phyloP scores from a whole-genome alignment of 2,329 filamentous ascomycete species.

The Neonectria magnoliae region DNA sequence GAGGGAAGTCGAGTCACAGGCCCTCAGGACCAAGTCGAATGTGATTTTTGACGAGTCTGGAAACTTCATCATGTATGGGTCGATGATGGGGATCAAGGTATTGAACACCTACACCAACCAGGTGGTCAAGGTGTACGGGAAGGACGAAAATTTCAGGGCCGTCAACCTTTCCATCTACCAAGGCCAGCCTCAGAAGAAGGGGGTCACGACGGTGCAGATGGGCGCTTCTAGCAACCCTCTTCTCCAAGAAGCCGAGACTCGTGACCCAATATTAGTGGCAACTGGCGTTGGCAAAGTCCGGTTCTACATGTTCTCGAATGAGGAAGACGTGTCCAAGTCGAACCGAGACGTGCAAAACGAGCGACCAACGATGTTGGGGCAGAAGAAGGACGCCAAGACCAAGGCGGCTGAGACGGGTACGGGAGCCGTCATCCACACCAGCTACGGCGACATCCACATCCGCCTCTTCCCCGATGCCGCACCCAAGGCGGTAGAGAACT shows the following conservation, averaged over 20 bases:
- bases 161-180: conserved; percentile 90
- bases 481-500: conserved; percentile 96
- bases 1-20: conserved; percentile 80
- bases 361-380: conserved; percentile 76
- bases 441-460: conserved; percentile 91
- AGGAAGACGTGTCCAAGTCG: conserved; percentile 82
- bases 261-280: conserved; percentile 87
- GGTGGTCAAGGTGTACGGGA: conserved; percentile 88
- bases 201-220: conserved; percentile 94
- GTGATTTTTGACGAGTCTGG: conserved; percentile 96
- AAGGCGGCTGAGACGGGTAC: conserved; percentile 79
- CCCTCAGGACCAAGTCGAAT: conserved; percentile 77
- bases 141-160: conserved; percentile 87
- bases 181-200: conserved; percentile 94
- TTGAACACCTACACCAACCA: conserved; percentile 96
- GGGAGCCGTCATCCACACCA: conserved; percentile 89
- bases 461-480: conserved; percentile 93
- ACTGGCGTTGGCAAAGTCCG: conserved; percentile 89
- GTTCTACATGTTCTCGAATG: conserved; percentile 98
- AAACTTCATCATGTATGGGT: conserved; percentile 94
- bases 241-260: conserved; percentile 87
- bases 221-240: conserved; percentile 94
- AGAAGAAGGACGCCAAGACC: conserved; percentile 60
- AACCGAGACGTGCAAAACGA: conserved; percentile 95
- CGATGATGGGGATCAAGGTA: conserved; percentile 91